Base-by-base conservation (phyloP, 768 basidiomycete species). In the Podaxis carcinomalis region DNA sequence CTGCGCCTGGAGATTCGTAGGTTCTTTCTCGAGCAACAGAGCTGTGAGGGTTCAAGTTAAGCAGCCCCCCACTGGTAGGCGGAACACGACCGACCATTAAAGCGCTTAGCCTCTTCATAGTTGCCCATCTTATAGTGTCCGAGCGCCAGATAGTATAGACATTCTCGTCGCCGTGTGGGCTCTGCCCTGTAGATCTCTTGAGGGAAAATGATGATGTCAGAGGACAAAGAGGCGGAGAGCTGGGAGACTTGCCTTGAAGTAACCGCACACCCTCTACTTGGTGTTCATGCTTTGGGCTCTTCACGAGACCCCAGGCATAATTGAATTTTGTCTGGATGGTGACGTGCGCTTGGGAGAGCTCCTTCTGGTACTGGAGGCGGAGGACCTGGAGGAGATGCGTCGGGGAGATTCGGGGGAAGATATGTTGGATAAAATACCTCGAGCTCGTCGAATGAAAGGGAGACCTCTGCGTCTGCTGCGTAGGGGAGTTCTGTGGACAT, bases 91-190 rank as follows among this genome's bases (percentile, higher is more conserved):
- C 62, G 52, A 97, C 96, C 87, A 72, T 98, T 98, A 73, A 97
- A 99, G 63, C 83, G 88, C 74, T 83, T 89, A 1, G 95, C 93
- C 68, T 98, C 92, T 19, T 91, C 90, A 71, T 89, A 98, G 71
- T 98, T 95, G 10, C 88, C 87, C 84, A 98, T 89, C 80, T 98
- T 98, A 76, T 93, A 98, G 73, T 98, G 88, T 0, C 97, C 97
- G 13, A 98, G 79, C 2, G 95, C 93, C 25, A 99, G 86, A 76
- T 98, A 99, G 70, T 98, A 99, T 37, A 98, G 76, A 67, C 96
- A 98, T 75, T 98, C 97, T 75, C 96, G 79, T 63, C 97, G 83
- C 65, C 96, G 83, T 21, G 86, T 73, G 4, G 95, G 89, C 63
- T 97, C 95, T 14, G 86, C 80, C 27, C 93, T 87, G 75, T 96